These are phyloP conservation scores for Hygrocybe coccinea DNA, from an alignment of 768 basidiomycete species.

Conservation along the genomic window DNA sequence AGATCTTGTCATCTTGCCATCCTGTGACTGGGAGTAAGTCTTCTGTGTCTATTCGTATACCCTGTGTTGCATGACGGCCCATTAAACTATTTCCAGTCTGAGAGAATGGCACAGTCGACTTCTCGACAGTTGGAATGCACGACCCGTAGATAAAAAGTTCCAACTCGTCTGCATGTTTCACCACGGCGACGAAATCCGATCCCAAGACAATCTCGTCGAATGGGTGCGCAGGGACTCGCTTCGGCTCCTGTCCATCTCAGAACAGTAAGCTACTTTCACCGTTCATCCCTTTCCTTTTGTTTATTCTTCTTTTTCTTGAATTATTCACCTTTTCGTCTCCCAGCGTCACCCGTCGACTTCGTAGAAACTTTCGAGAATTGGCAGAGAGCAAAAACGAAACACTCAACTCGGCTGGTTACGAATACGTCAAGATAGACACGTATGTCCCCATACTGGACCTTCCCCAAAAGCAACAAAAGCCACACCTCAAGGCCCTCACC, in stretches of 20 bases:
- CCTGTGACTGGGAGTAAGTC: conserved; percentile 1
- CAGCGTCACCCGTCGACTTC: neutral
- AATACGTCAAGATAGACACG: conserved; percentile 2
- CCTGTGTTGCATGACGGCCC: neutral
- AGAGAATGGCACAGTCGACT: neutral
- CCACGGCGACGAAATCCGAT: conserved; percentile 1
- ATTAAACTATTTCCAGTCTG: neutral
- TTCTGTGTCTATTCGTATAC: neutral
- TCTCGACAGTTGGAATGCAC: neutral
- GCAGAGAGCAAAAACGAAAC: neutral
- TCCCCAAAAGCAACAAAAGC: neutral
- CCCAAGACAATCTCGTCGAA: neutral
- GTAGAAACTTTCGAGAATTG: neutral
- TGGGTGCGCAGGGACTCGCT: neutral
- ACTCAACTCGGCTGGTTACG: conserved; percentile 1
- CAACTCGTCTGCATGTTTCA: conserved; percentile 1
- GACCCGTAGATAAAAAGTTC: conserved; percentile 1
- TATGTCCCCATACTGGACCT: neutral
- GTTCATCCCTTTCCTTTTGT: neutral
- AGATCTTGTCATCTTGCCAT: neutral
- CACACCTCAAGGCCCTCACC: neutral
- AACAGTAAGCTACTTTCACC: neutral
- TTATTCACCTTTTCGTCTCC: too few relatives aligned
- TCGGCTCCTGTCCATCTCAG: neutral
- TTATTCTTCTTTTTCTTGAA: neutral